Conservation (phyloP, 1,284 basidiomycete species). For the Tausonia pullulans region DNA sequence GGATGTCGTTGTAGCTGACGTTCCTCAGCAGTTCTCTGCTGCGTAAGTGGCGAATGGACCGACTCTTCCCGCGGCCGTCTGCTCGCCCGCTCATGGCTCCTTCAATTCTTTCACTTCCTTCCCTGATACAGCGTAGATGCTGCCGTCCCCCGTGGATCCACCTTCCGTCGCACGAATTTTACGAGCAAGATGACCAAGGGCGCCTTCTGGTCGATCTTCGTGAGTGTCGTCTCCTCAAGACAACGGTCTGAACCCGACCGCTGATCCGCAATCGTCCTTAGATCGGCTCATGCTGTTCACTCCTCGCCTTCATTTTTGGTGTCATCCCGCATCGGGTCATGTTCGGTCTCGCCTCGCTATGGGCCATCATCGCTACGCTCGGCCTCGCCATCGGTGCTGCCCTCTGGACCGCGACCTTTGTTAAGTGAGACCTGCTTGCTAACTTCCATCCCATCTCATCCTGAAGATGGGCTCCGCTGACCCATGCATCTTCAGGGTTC, state of each 20-base stretch:
- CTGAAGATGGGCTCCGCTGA: neutral
- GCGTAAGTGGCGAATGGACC: too few species aligned
- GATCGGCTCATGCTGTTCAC: constrained; percentile 27
- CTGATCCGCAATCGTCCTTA: constrained; percentile 8
- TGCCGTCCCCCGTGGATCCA: neutral
- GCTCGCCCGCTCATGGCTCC: too few species aligned
- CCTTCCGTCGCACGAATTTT: neutral
- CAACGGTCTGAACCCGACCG: neutral
- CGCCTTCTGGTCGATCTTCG: constrained; percentile 30
- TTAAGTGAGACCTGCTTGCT: neutral
- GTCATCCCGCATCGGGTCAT: constrained; percentile 28
- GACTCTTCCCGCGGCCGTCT: too few species aligned
- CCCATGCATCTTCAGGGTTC: neutral
- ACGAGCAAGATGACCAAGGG: constrained; percentile 17
- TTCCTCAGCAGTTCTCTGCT: too few species aligned
- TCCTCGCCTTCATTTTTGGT: constrained; percentile 29
- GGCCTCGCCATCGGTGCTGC: constrained; percentile 28
- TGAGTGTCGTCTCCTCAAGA: constrained; percentile 19
- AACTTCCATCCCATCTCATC: neutral
- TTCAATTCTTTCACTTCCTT: too few species aligned
- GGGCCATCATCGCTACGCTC: constrained; percentile 22
- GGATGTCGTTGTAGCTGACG: too few species aligned
- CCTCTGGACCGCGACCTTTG: constrained; percentile 30
- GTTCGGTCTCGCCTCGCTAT: constrained; percentile 29
- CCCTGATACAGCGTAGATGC: neutral